phyloP scores from a whole-genome alignment of 2,329 filamentous ascomycete genomes.

The Dactylellina cionopaga region DNA sequence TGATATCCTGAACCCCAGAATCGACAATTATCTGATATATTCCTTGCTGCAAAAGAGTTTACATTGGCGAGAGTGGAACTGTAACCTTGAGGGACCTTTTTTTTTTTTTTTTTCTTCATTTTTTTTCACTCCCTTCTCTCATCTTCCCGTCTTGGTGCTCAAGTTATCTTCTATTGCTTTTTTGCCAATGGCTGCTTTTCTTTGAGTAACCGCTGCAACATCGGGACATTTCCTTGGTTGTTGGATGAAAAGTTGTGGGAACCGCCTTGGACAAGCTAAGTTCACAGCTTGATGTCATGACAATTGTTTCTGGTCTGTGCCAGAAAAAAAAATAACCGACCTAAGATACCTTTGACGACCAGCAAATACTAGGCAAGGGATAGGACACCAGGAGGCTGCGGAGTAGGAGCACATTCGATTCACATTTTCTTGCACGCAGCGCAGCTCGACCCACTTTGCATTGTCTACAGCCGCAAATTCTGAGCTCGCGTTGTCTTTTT shows the following conservation, averaged over 20 bases:
- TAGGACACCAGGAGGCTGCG: slow-evolving; percentile 1
- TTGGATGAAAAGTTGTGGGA: background rate
- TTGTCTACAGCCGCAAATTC: background rate
- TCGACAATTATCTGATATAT: slow-evolving; percentile 35
- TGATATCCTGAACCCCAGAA: slow-evolving; percentile 48
- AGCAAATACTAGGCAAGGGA: slow-evolving; percentile 21
- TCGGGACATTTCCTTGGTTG: slow-evolving; percentile 14
- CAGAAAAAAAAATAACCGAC: background rate
- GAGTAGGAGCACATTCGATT: too few species aligned
- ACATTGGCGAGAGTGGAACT: slow-evolving; percentile 38
- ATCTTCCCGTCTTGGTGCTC: background rate
- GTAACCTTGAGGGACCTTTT: slow-evolving; percentile 27
- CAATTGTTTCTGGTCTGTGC: background rate
- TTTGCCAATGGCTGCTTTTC: slow-evolving; percentile 20
- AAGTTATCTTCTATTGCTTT: background rate
- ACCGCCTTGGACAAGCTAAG: slow-evolving; percentile 9
- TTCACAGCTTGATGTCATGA: too few species aligned
- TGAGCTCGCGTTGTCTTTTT: slow-evolving; percentile 4
- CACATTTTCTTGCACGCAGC: background rate
- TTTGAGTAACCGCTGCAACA: slow-evolving; percentile 52
- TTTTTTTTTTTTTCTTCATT: too few species aligned
- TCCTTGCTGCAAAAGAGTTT: slow-evolving; percentile 14
- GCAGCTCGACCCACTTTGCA: slow-evolving; percentile 3
- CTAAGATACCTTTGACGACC: background rate
- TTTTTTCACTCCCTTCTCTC: background rate